These are phyloP conservation scores for Neonectria faginata DNA, from an alignment of 2,329 filamentous ascomycete species.

Conservation along the genomic window DNA sequence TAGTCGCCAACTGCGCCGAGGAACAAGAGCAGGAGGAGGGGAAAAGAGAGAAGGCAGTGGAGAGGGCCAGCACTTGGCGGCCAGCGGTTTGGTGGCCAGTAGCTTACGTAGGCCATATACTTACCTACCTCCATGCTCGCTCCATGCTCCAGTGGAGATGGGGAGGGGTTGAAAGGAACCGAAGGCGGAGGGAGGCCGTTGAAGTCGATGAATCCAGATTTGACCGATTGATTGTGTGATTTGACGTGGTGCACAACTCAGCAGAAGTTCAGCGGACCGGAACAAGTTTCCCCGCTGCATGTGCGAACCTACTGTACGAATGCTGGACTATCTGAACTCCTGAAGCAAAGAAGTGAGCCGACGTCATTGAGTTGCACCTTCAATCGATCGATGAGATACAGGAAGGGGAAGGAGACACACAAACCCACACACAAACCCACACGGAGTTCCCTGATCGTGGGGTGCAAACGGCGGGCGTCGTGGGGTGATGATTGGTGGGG, in stretches of 20 bases:
- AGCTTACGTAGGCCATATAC: no score
- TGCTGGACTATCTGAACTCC: background rate
- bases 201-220: background rate
- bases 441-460: slow-evolving; percentile 1
- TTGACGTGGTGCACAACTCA: background rate
- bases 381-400: background rate
- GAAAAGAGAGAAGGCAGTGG: background rate
- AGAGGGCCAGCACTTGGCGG: background rate
- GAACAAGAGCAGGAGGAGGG: background rate
- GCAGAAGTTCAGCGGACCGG: background rate
- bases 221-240: background rate
- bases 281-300: background rate
- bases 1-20: background rate
- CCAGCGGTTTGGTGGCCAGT: no score
- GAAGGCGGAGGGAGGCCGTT: background rate
- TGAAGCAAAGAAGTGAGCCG: background rate
- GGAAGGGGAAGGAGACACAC: background rate
- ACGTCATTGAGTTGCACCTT: slow-evolving; percentile 8
- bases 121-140: no score
- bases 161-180: background rate
- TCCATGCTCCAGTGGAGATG: background rate
- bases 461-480: slow-evolving; percentile 7
- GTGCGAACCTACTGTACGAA: background rate
- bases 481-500: background rate
- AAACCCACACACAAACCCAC: background rate